Evolutionary conservation across 306 rosid genomes (phyloP), one percentile per base, ranked within the genome.

Genomic region (Corylus americana): DNA sequence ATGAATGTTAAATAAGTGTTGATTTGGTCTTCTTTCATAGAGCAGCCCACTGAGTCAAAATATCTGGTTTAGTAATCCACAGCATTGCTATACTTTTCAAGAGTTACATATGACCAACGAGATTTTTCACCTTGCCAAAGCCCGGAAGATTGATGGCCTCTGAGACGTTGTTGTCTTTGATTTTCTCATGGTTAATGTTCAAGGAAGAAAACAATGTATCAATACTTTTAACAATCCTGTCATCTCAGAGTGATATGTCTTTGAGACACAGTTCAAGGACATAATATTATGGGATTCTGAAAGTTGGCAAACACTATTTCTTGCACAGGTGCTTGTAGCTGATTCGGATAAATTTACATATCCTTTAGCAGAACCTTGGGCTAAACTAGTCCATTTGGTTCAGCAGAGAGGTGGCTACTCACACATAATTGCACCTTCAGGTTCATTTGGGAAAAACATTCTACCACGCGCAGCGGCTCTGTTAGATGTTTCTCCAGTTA

Each of bases 341-440:
- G 97, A 93, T 83, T 93, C 97, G 0, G 94, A 88, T 63, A 70
- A 77, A 39, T 93, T 93, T 81, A 79, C 89, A 79, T 79, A 83
- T 63, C 88, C 92, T 35, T 63, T 93, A 58, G 93, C 98, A 6
- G 98, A 93, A 61, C 91, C 98, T 27, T 93, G 98, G 98, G 97
- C 98, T 77, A 90, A 86, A 77, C 78, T 93, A 48, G 87, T 93
- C 50, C 94, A 89, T 79, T 82, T 90, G 81, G 90, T 89, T 83
- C 97, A 93, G 85, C 91, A 86, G 83, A 88, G 48, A 47, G 94
- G 93, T n/a, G 84, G 82, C 71, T 91, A 84, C 83, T 91, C 98
- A 8, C 95, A 91, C 77, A 89, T 93, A 78, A 74, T 93, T 82
- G 87, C 97, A 25, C 87, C 97, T 80, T 89, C 95, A 10, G 84